Percentiles rank a stretch among this genome's conserved stretches.
Evolutionary conservation across 2,329 filamentous ascomycete species (phyloP).

Genomic region (Paecilomyces variotii): DNA sequence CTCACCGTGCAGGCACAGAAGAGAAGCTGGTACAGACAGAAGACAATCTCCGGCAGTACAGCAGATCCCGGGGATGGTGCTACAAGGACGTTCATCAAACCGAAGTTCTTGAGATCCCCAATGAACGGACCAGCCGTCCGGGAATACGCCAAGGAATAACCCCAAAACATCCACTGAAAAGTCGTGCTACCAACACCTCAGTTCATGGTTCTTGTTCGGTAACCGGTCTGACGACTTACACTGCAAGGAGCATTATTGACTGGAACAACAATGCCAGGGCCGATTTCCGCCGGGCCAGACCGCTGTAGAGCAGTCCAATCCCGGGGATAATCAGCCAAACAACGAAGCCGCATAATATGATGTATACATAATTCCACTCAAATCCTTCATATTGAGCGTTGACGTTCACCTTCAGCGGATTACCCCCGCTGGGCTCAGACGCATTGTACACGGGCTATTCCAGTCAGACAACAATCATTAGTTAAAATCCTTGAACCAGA

Average conservation of each 20-base stretch:
- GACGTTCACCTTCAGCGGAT: conserved; percentile 46
- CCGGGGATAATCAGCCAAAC: conserved; percentile 62
- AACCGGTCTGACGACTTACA: conserved; percentile 28
- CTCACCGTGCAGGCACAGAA: conserved; percentile 45
- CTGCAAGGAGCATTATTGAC: conserved; percentile 49
- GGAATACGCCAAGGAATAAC: conserved; percentile 56
- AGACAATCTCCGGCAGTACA: conserved; percentile 56
- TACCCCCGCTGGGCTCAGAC: conserved; percentile 45
- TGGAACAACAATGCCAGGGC: conserved; percentile 57
- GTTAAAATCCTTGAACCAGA: background rate
- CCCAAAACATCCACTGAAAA: conserved; percentile 56
- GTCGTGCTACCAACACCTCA: conserved; percentile 18
- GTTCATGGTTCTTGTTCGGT: background rate
- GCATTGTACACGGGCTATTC: conserved; percentile 26
- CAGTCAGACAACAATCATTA: conserved; percentile 1
- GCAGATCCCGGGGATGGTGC: conserved; percentile 52
- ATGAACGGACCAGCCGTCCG: conserved; percentile 55
- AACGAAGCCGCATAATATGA: conserved; percentile 49
- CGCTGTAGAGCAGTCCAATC: conserved; percentile 58
- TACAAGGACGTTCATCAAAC: conserved; percentile 52
- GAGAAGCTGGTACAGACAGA: conserved; percentile 58
- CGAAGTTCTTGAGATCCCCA: conserved; percentile 54
- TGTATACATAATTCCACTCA: conserved; percentile 56
- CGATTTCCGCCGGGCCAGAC: conserved; percentile 55
- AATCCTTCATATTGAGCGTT: conserved; percentile 52